Evolutionary conservation across 2,329 filamentous ascomycete genomes (phyloP).

Genomic region (Botrytis fragariae): DNA sequence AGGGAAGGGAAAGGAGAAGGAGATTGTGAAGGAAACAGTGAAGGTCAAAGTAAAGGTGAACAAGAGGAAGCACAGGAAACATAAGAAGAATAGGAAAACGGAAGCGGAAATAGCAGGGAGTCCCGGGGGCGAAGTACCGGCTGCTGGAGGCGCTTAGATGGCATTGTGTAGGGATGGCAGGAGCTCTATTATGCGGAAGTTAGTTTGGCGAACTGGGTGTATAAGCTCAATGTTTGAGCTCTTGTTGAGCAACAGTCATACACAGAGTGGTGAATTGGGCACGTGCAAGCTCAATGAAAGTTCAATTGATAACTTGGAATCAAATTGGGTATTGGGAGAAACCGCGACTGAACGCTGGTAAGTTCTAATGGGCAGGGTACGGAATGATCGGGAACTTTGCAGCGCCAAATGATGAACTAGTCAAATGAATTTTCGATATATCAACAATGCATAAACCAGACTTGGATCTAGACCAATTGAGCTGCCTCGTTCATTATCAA

Average conservation of each 20-base stretch:
- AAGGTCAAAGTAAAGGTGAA: neutral
- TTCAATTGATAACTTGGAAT: neutral
- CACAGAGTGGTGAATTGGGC: neutral
- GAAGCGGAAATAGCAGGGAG: neutral
- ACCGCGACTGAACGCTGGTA: neutral
- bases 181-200: neutral
- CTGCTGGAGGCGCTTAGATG: neutral
- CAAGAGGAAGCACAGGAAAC: neutral
- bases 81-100: neutral
- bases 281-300: neutral
- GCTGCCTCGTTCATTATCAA: neutral
- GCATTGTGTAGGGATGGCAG: neutral
- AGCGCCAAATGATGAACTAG: neutral
- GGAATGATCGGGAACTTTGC: neutral
- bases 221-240: neutral
- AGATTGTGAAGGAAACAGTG: neutral
- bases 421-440: neutral
- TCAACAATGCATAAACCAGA: neutral
- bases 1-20: neutral
- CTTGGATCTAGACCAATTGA: neutral
- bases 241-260: neutral
- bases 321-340: neutral
- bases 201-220: neutral
- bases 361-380: neutral
- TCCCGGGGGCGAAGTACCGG: neutral